phyloP scores from a whole-genome alignment of 2,329 filamentous ascomycete species.

The Fusarium vanettenii region DNA sequence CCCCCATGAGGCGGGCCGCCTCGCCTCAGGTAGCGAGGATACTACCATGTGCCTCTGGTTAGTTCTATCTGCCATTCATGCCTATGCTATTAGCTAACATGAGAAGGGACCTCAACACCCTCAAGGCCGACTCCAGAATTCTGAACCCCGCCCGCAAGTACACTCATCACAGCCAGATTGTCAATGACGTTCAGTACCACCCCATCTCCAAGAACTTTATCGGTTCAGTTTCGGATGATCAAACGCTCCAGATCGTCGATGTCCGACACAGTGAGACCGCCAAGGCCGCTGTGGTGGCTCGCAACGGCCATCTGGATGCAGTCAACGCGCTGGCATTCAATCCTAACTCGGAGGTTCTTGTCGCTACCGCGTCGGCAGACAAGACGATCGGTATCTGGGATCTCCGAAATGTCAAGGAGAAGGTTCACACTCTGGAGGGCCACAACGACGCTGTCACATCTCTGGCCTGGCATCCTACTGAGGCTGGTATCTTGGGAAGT shows the following conservation, averaged over 20 bases:
- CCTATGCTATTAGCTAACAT: slow-evolving; percentile 25
- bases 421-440: slow-evolving; percentile 89
- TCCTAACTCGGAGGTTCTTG: slow-evolving; percentile 86
- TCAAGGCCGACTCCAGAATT: slow-evolving; percentile 75
- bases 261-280: slow-evolving; percentile 75
- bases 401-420: slow-evolving; percentile 87
- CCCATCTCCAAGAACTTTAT: slow-evolving; percentile 86
- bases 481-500: slow-evolving; percentile 88
- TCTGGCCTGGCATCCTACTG: slow-evolving; percentile 92
- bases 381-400: slow-evolving; percentile 98
- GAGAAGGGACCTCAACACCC: slow-evolving; percentile 80
- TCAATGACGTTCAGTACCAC: slow-evolving; percentile 98
- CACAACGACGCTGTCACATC: slow-evolving; percentile 93
- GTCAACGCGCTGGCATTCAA: slow-evolving; percentile 98
- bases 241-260: slow-evolving; percentile 92
- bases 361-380: slow-evolving; percentile 94
- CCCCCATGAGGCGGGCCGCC: slow-evolving; percentile 81
- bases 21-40: slow-evolving; percentile 93
- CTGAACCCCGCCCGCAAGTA: slow-evolving; percentile 81
- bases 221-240: slow-evolving; percentile 93
- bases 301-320: slow-evolving; percentile 85
- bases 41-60: slow-evolving; percentile 92
- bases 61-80: slow-evolving; percentile 39
- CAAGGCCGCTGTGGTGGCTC: slow-evolving; percentile 75
- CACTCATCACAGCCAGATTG: slow-evolving; percentile 88